Evolutionary conservation across 306 rosid genomes (phyloP).

Genomic region (Ochetophila trinervis): DNA sequence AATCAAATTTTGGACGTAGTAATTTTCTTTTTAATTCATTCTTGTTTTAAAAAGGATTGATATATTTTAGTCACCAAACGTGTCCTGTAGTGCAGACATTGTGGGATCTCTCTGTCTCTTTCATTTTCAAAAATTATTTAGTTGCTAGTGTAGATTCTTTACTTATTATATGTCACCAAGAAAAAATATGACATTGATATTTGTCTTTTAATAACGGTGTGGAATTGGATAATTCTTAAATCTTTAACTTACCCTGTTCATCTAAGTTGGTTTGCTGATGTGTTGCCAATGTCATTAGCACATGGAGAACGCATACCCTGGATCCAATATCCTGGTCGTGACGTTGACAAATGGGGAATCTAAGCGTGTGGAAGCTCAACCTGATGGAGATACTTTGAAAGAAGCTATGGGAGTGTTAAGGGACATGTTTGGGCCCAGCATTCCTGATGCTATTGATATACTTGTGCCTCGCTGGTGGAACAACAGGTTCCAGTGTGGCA

Average conservation of each 20-base stretch:
- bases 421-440: conserved; percentile 78
- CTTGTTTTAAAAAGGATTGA: conserved; percentile 17
- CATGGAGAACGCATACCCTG: conserved; percentile 97
- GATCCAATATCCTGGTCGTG: conserved; percentile 88
- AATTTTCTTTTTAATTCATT: conserved; percentile 14
- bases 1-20: conserved; percentile 18
- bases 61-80: conserved; percentile 10
- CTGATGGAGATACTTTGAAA: conserved; percentile 62
- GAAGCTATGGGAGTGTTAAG: conserved; percentile 89
- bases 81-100: conserved; percentile 19
- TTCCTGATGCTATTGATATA: conserved; percentile 76
- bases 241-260: conserved; percentile 26
- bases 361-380: conserved; percentile 90
- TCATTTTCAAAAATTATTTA: conserved; percentile 7
- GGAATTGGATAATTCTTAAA: conserved; percentile 26
- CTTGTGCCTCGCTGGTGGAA: conserved; percentile 92
- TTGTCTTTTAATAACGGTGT: conserved; percentile 9
- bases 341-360: conserved; percentile 95
- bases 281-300: conserved; percentile 59
- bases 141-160: conserved; percentile 24
- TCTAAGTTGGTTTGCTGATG: conserved; percentile 31
- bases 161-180: conserved; percentile 4
- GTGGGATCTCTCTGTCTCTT: conserved; percentile 24
- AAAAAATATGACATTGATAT: conserved; percentile 27
- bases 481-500: conserved; percentile 88